Evolutionary conservation across 495 filamentous ascomycete species (phyloP).

Genomic region (Daldinia loculata): DNA sequence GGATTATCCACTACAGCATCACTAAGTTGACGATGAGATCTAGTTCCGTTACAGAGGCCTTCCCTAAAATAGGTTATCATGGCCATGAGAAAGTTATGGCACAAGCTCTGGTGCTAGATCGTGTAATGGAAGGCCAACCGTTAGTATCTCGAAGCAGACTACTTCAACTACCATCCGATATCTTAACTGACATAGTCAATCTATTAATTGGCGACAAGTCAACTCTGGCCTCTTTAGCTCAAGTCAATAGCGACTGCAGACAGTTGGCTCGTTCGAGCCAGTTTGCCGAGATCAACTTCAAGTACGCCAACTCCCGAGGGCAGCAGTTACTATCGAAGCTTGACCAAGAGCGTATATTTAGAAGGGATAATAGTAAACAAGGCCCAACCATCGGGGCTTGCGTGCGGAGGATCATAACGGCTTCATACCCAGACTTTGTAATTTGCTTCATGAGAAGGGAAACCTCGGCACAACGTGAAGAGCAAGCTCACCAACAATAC

Average conservation of each 20-base stretch:
- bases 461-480: not conserved
- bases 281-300: slow-evolving; percentile 6
- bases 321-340: not conserved
- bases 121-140: not conserved
- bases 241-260: slow-evolving; percentile 8
- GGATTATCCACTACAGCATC: not conserved
- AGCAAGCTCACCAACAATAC: not conserved
- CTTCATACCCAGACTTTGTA: not conserved
- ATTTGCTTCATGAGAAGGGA: not conserved
- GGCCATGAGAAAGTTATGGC: not conserved
- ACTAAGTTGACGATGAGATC: not conserved
- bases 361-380: not conserved
- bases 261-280: slow-evolving; percentile 22
- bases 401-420: not conserved
- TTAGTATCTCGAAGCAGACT: not conserved
- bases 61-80: not conserved
- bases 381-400: not conserved
- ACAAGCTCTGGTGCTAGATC: not conserved
- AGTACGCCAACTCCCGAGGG: not conserved
- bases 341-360: not conserved
- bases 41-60: not conserved
- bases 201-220: slow-evolving; percentile 1
- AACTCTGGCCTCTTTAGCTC: slow-evolving; percentile 4
- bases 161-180: slow-evolving; percentile 2
- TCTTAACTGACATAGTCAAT: slow-evolving; percentile 15